These are phyloP conservation scores for Dictyostelium brefeldianum DNA, from an alignment of 78 protist species.

Conservation along the genomic window DNA sequence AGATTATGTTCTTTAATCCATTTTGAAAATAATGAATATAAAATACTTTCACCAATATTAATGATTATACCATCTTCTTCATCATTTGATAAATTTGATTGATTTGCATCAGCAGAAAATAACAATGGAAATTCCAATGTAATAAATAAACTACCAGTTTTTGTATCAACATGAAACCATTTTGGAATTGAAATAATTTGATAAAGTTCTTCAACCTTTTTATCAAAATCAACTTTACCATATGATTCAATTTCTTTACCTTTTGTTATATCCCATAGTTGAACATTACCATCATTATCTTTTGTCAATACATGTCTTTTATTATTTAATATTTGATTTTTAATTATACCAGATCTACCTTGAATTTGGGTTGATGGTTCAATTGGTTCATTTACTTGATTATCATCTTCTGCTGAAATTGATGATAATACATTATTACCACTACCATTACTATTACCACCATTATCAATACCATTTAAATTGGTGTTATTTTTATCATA, in stretches of 20 bases:
- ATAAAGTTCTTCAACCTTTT: slow-evolving; percentile 10
- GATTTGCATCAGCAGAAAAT: slow-evolving; percentile 22
- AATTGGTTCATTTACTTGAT: not conserved
- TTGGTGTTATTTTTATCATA: not conserved
- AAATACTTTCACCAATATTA: slow-evolving; percentile 42
- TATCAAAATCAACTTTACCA: slow-evolving; percentile 74
- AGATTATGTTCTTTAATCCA: not conserved
- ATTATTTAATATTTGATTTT: slow-evolving; percentile 59
- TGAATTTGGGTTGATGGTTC: slow-evolving; percentile 8
- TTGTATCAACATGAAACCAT: slow-evolving; percentile 58
- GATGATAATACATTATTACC: not conserved
- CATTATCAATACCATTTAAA: not conserved
- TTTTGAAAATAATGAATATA: slow-evolving; percentile 20
- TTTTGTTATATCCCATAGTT: slow-evolving; percentile 66
- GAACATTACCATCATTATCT: slow-evolving; percentile 32
- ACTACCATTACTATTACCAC: not conserved
- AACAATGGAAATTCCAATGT: slow-evolving; percentile 50
- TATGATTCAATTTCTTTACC: slow-evolving; percentile 29
- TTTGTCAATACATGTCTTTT: slow-evolving; percentile 48
- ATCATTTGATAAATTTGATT: slow-evolving; percentile 9
- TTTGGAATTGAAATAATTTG: slow-evolving; percentile 44
- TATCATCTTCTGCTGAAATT: not conserved
- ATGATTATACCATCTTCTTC: not conserved
- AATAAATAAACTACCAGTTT: slow-evolving; percentile 60
- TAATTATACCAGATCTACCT: slow-evolving; percentile 69